These are phyloP conservation scores for Elaeis oleifera DNA, from an alignment of 202 grass and related monocot genomes.

Conservation along the genomic window DNA sequence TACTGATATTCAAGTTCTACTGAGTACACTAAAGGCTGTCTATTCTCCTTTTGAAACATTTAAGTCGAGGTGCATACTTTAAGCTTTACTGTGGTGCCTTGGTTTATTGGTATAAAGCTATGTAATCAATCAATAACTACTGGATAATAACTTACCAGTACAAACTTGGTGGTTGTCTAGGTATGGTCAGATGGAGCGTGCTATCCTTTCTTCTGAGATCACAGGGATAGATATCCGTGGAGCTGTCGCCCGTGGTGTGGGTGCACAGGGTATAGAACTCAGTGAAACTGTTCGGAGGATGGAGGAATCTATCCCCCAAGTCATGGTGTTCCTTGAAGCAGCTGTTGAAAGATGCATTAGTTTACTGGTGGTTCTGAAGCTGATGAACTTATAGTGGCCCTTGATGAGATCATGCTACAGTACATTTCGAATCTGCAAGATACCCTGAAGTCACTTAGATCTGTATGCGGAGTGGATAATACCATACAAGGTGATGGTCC, in stretches of 20 bases:
- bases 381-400: slow-evolving; percentile 78
- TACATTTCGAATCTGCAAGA: slow-evolving; percentile 95
- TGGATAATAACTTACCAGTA: too few species aligned
- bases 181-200: slow-evolving; percentile 93
- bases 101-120: too few species aligned
- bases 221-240: slow-evolving; percentile 80
- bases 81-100: too few species aligned
- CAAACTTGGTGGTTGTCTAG: slow-evolving; percentile 24
- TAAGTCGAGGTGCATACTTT: slow-evolving; percentile 22
- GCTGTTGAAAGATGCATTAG: slow-evolving; percentile 89
- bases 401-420: slow-evolving; percentile 90
- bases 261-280: slow-evolving; percentile 95
- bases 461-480: slow-evolving; percentile 72
- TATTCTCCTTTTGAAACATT: slow-evolving; percentile 97
- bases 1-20: too few species aligned
- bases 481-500: slow-evolving; percentile 34
- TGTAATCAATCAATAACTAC: too few species aligned
- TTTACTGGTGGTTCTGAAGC: slow-evolving; percentile 89
- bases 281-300: slow-evolving; percentile 96
- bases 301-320: slow-evolving; percentile 97
- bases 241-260: slow-evolving; percentile 71
- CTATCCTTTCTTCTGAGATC: slow-evolving; percentile 84
- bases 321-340: slow-evolving; percentile 89
- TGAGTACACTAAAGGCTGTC: slow-evolving; percentile 53
- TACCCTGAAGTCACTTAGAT: slow-evolving; percentile 80